Conservation (phyloP, 2,329 filamentous ascomycete species). For the Verticillium isaacii region DNA sequence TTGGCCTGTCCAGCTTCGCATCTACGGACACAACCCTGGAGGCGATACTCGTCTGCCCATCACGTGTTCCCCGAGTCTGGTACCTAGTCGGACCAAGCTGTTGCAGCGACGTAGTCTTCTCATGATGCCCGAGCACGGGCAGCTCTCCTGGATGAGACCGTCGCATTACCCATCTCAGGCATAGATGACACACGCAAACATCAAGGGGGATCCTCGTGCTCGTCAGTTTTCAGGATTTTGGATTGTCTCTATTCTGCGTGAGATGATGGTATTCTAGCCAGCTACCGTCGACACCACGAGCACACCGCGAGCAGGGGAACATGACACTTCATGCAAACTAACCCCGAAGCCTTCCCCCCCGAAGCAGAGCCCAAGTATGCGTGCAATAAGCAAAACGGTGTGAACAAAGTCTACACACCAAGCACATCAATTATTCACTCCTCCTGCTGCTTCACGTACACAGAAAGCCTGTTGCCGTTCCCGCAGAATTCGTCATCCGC, state of each 20-base stretch:
- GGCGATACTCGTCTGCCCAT: not conserved
- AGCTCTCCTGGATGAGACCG: too few relatives aligned
- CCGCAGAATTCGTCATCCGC: slow-evolving; percentile 33
- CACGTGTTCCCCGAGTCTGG: not conserved
- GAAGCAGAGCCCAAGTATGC: not conserved
- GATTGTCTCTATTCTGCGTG: too few relatives aligned
- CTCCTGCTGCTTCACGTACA: slow-evolving; percentile 21
- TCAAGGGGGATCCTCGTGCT: too few relatives aligned
- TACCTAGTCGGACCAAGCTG: not conserved
- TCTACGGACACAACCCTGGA: not conserved
- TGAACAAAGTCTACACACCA: not conserved
- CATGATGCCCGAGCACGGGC: not conserved
- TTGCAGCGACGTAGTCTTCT: not conserved
- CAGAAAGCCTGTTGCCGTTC: slow-evolving; percentile 29
- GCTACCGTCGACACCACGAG: too few relatives aligned
- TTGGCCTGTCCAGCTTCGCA: not conserved
- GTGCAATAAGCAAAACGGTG: not conserved
- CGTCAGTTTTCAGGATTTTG: too few relatives aligned
- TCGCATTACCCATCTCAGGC: too few relatives aligned
- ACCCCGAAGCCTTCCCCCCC: not conserved
- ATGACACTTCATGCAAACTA: too few relatives aligned
- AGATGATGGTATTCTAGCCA: too few relatives aligned
- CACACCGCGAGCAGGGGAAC: too few relatives aligned
- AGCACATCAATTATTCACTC: not conserved
- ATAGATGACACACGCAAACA: too few relatives aligned